A percentile compares a stretch with the other conserved stretches of the same genome.
phyloP scores from a whole-genome alignment of 352 stramenopile species.

The Pilasporangium apinafurcum region DNA sequence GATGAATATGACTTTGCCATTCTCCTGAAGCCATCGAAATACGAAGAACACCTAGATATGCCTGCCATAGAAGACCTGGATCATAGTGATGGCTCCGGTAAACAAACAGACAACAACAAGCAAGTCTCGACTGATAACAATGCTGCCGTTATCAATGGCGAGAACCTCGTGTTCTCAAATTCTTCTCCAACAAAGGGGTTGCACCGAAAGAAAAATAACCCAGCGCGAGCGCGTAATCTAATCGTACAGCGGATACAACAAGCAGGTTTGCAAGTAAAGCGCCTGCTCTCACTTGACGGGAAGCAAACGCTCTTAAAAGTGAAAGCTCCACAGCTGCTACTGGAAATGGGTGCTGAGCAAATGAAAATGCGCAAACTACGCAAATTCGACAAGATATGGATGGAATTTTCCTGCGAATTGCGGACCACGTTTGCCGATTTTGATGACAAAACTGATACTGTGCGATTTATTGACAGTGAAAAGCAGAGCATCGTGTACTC shows the following conservation, averaged over 20 bases:
- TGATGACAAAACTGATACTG: constrained; percentile 19
- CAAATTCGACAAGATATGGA: constrained; percentile 69
- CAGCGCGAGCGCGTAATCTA: constrained; percentile 15
- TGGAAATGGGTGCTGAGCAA: constrained; percentile 65
- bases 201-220: constrained; percentile 3
- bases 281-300: constrained; percentile 63
- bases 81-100: background rate
- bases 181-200: background rate
- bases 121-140: no score
- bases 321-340: constrained; percentile 47
- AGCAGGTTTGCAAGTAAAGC: constrained; percentile 67
- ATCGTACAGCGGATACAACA: constrained; percentile 51
- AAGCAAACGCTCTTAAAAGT: constrained; percentile 78
- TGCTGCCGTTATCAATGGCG: background rate
- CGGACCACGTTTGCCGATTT: constrained; percentile 66
- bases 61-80: constrained; percentile 1
- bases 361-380: constrained; percentile 60
- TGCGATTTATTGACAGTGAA: constrained; percentile 74
- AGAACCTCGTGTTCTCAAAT: constrained; percentile 1
- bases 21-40: constrained; percentile 65
- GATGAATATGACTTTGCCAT: constrained; percentile 85
- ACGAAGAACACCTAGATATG: constrained; percentile 50
- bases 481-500: constrained; percentile 77
- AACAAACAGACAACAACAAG: background rate
- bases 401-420: constrained; percentile 68